Evolutionary conservation across 2,329 filamentous ascomycete genomes (phyloP).

Genomic region (Colletotrichum echinochloae): DNA sequence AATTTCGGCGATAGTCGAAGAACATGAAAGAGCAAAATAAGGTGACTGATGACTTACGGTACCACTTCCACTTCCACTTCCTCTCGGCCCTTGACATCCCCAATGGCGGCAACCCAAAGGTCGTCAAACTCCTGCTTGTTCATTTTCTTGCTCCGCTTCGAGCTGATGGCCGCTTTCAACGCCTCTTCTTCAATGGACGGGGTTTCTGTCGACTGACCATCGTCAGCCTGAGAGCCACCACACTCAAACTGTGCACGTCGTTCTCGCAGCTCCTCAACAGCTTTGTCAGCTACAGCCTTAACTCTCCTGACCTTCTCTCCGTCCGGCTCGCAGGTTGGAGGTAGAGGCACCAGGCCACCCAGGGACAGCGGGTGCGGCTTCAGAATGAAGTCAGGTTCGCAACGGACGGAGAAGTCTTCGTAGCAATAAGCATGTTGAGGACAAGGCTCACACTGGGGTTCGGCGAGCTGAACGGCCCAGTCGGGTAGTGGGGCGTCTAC

Average conservation of each 20-base stretch:
- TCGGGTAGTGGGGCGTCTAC: constrained; percentile 72
- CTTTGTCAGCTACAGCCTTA: constrained; percentile 87
- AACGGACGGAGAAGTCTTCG: constrained; percentile 79
- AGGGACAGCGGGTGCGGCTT: constrained; percentile 86
- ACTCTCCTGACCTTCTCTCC: constrained; percentile 91
- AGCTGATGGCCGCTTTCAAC: constrained; percentile 80
- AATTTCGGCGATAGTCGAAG: constrained; percentile 11
- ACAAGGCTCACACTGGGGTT: constrained; percentile 89
- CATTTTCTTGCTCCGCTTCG: constrained; percentile 85
- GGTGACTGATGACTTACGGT: constrained; percentile 62
- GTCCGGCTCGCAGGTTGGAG: constrained; percentile 94
- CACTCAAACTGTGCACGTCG: constrained; percentile 92
- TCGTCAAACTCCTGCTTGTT: constrained; percentile 92
- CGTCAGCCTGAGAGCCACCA: constrained; percentile 74
- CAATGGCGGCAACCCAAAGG: constrained; percentile 80
- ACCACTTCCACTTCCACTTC: constrained; percentile 68
- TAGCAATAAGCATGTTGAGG: constrained; percentile 92
- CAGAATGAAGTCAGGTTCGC: constrained; percentile 88
- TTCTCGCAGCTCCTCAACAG: constrained; percentile 86
- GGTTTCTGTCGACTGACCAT: constrained; percentile 68
- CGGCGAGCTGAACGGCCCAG: constrained; percentile 75
- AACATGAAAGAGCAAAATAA: constrained; percentile 26
- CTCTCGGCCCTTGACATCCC: constrained; percentile 74
- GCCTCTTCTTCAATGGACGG: constrained; percentile 75
- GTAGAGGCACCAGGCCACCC: constrained; percentile 82